Percentiles rank a stretch among this genome's conserved stretches.
Evolutionary conservation across 441 rosid genomes (phyloP).

Genomic region (Aleurites moluccanus): DNA sequence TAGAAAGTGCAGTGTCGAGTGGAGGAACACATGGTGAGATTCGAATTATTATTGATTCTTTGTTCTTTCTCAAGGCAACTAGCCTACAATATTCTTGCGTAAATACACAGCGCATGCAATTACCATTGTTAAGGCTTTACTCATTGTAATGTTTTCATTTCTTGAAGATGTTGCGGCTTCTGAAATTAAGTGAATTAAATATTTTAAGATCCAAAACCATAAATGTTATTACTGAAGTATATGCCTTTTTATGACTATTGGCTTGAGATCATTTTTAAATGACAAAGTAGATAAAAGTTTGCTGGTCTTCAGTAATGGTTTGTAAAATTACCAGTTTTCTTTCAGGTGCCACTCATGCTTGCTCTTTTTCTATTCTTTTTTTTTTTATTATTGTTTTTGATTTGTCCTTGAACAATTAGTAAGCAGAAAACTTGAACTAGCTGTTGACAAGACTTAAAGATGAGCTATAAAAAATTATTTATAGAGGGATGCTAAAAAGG

Average conservation of each 20-base stretch:
- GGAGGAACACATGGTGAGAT: constrained; percentile 62
- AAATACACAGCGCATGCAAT: neutral
- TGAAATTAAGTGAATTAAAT: neutral
- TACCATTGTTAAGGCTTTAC: neutral
- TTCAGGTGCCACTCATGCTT: neutral
- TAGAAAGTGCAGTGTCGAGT: constrained; percentile 67
- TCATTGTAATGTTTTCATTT: neutral
- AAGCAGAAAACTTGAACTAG: neutral
- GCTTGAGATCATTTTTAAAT: neutral
- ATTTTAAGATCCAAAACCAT: neutral
- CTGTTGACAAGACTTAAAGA: neutral
- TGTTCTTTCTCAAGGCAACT: neutral
- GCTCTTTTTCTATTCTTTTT: neutral
- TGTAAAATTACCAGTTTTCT: neutral
- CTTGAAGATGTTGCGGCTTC: neutral
- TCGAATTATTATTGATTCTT: neutral
- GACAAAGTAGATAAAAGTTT: neutral
- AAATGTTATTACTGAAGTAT: neutral
- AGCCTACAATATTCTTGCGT: neutral
- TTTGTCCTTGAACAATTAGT: neutral
- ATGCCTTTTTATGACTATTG: neutral
- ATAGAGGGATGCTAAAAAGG: neutral
- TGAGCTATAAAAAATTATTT: neutral
- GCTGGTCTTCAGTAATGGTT: neutral
- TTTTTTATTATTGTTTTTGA: neutral